Base-by-base conservation (phyloP, 192 early-diverging fungal species). In the Rhizophlyctis rosea region DNA sequence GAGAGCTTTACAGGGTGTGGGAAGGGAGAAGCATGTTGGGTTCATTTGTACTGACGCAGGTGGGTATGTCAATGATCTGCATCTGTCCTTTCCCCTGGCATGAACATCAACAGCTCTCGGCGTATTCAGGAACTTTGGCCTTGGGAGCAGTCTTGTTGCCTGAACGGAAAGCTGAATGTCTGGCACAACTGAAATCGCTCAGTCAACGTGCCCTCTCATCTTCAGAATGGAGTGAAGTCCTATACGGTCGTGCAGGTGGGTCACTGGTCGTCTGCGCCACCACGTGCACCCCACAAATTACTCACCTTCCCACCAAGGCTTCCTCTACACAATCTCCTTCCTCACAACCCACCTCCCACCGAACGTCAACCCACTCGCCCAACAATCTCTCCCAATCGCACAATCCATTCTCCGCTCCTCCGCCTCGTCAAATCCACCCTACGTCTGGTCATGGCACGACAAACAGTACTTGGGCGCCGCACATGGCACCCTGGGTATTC, bases 391-490 rank as follows among this genome's bases (percentile, higher is more conserved):
- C 53, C 3, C 53, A 54, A 54, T 27, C 53, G 30, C 18, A 27
- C 2, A 28, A 27, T n/a, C 21, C 53, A 54, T 11, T 0, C 28
- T 54, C 2, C 18, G 1, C 0, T 3, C 3, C 2, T 54, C 23
- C 13, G 53, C 23, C 3, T 24, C 13, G 23, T n/a, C 18, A n/a
- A n/a, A 18, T 27, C 53, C 23, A 27, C 53, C 53, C 3, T 54
- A 24, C 28, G 21, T 54, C 2, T 54, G 53, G 53, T 54, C 53
- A 29, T 54, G 53, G 53, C 53, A 54, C 11, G 30, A 54, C 28
- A 54, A 54, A 28, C 3, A 54, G 18, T 54, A 54, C 53, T 29
- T 54, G 30, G 53, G 53, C 21, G 53, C 53, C n/a, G 53, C 53
- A 29, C 53, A 54, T 54, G 53, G 53, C n/a, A 29, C 30, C 2